Evolutionary conservation across 2,329 filamentous ascomycete species (phyloP), one percentile per base, ranked within the genome.

Genomic region (Aspergillus nomiae): DNA sequence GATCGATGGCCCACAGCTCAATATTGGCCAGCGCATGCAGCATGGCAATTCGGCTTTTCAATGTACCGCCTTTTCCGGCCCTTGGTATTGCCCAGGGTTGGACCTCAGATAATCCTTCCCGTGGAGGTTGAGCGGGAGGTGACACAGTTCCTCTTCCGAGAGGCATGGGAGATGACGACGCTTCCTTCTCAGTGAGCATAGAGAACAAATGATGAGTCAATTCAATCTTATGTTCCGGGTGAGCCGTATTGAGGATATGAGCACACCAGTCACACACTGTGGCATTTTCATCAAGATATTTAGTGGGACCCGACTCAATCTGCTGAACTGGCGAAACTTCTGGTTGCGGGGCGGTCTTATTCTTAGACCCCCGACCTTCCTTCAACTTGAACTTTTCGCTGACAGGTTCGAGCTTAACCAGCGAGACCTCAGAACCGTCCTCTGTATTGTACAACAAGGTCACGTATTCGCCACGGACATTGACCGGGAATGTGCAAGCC

Each of bases 11-110:
- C 81, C 81, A 83, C 28, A 81, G 74, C 67, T 83, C 81, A 28
- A 83, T 82, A 58, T 82, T 83, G 21, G 81, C 81, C n/a, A 82
- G 69, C 1, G 80, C 80, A 59, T 83, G 81, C 7, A 83, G 73
- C 78, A 83, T 82, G 21, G 78, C 74, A 51, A 82, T 79, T 28
- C 81, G 73, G 61, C 80, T 82, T 63, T 78, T 82, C 34, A 80
- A 60, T 6, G 74, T 78, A 7, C 81, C 81, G n/a, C 78, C 81
- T 53, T 76, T 75, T 46, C 80, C 77, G 2, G 75, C 68, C 10
- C 72, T 77, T 9, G 79, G 81, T 74, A 81, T 81, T 19, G 71
- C 71, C 55, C 77, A 72, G 1, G 80, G 78, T 32, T 76, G 72
- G 46, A 83, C 74, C 26, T 76, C 74, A 28, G 69, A 69, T 50